phyloP scores from a whole-genome alignment of 805 yeast genomes.

The Lipomyces spencermartinsiae region DNA sequence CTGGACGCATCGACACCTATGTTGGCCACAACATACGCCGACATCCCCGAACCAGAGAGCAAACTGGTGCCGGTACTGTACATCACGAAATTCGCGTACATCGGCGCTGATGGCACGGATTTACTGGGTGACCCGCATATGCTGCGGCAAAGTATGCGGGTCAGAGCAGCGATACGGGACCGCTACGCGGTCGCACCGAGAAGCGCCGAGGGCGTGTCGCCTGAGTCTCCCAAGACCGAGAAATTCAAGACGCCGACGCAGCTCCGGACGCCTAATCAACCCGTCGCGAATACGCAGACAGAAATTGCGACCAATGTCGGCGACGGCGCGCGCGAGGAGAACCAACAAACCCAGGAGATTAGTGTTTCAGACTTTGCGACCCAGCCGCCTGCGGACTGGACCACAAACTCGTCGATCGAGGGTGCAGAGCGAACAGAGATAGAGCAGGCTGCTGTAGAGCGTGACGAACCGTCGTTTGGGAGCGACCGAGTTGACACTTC shows the following conservation, averaged over 20 bases:
- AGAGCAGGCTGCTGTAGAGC: neutral
- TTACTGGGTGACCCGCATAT: constrained; percentile 18
- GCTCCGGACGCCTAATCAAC: neutral
- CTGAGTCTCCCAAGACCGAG: constrained; percentile 1
- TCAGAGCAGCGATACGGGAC: neutral
- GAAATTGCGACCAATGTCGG: neutral
- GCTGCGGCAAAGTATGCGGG: constrained; percentile 13
- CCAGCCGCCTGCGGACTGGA: neutral
- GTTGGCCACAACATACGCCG: neutral
- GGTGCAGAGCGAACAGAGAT: neutral
- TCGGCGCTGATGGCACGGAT: constrained; percentile 24
- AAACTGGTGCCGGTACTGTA: constrained; percentile 17
- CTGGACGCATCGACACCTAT: constrained; percentile 4
- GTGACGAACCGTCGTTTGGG: neutral
- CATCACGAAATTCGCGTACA: constrained; percentile 14
- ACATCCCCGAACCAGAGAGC: neutral
- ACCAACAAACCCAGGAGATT: neutral
- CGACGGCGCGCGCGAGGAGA: neutral
- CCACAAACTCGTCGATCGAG: neutral
- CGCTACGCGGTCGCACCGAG: neutral
- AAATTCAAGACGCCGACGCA: neutral
- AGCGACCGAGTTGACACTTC: neutral
- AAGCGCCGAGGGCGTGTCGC: neutral
- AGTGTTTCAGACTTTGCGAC: neutral
- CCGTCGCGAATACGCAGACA: neutral